Conservation (phyloP, 2,329 filamentous ascomycete species). For the Leptographium flavum region DNA sequence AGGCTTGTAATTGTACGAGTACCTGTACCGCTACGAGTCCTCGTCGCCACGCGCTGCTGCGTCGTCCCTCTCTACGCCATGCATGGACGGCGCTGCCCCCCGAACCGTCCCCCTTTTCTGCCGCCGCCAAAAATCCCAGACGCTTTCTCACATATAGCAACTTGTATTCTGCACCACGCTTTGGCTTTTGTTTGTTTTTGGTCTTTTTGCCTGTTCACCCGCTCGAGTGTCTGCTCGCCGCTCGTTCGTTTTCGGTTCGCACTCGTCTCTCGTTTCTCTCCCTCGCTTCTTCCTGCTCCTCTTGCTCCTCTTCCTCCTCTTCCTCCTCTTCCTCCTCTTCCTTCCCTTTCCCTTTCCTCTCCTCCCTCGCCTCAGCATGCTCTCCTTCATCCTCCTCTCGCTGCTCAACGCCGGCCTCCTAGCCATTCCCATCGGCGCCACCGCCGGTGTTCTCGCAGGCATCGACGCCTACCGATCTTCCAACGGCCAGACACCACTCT, state of each 20-base stretch:
- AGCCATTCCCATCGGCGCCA: conserved; percentile 18
- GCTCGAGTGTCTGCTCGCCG: neutral
- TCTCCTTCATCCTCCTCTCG: conserved; percentile 21
- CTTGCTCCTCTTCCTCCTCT: conserved; percentile 21
- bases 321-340: conserved; percentile 5
- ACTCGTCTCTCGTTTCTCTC: neutral
- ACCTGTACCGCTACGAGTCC: no score
- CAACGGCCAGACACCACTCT: conserved; percentile 29
- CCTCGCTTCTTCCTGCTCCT: neutral
- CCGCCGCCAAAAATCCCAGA: neutral
- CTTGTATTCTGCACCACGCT: no score
- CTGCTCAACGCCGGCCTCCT: conserved; percentile 35
- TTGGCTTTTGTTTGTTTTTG: no score
- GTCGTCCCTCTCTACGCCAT: no score
- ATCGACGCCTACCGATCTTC: conserved; percentile 28
- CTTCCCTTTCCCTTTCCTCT: neutral
- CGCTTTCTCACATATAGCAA: no score
- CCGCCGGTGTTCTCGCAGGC: conserved; percentile 30
- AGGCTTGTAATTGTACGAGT: no score
- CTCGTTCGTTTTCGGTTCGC: no score
- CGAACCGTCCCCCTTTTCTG: neutral
- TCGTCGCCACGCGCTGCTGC: no score
- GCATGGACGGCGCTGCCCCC: no score
- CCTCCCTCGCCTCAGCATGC: conserved; percentile 16
- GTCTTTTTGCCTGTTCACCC: no score